Evolutionary conservation across 306 rosid genomes (phyloP).

Genomic region (Vigna unguiculata): DNA sequence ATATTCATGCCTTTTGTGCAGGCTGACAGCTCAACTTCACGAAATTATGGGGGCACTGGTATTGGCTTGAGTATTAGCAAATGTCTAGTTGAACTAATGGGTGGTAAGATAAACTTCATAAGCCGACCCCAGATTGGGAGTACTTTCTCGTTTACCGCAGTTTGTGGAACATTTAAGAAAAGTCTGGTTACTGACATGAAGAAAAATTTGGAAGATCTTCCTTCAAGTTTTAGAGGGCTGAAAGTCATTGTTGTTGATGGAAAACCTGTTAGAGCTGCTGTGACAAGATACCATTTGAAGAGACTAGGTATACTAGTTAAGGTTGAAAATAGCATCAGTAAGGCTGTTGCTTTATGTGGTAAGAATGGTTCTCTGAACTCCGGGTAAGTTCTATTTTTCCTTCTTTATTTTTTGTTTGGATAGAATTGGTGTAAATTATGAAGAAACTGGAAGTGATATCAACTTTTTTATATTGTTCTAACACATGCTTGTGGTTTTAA

Average conservation of each 20-base stretch:
- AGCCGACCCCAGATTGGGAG: constrained; percentile 84
- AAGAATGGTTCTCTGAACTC: constrained; percentile 64
- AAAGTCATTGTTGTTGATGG: constrained; percentile 73
- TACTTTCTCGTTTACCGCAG: constrained; percentile 83
- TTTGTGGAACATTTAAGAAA: constrained; percentile 64
- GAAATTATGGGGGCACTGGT: constrained; percentile 94
- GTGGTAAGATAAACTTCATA: constrained; percentile 78
- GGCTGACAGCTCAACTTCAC: constrained; percentile 93
- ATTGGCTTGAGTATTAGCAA: constrained; percentile 95
- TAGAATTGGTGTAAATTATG: constrained; percentile 5
- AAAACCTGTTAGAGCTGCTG: constrained; percentile 89
- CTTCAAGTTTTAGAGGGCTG: constrained; percentile 75
- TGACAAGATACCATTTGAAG: constrained; percentile 78
- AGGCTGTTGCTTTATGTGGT: constrained; percentile 59
- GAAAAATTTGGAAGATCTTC: constrained; percentile 74
- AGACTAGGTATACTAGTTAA: constrained; percentile 80
- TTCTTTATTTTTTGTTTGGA: background rate
- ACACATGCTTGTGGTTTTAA: constrained; percentile 6
- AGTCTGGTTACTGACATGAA: constrained; percentile 49
- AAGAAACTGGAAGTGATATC: constrained; percentile 26
- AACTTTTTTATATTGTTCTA: constrained; percentile 21
- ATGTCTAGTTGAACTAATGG: constrained; percentile 92
- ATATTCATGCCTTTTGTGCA: constrained; percentile 95
- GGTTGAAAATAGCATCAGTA: constrained; percentile 59
- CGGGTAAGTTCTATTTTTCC: constrained; percentile 50